Conservation (phyloP, 1,284 basidiomycete genomes). For the Pyrrhoderma noxium region DNA sequence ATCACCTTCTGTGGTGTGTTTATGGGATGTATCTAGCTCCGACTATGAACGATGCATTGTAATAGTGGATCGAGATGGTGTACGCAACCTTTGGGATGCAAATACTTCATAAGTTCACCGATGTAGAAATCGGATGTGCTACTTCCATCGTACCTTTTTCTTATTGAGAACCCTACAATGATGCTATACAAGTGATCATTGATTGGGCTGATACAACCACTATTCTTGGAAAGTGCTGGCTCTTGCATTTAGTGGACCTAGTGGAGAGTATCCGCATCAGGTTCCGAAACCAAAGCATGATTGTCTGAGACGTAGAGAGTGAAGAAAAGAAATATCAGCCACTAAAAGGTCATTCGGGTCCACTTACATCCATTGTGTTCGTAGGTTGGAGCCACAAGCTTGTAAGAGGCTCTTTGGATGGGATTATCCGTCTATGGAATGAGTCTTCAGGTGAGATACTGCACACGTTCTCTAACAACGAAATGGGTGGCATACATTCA, state of each 20-base stretch:
- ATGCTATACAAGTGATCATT: no score
- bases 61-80: no score
- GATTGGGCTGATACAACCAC: no score
- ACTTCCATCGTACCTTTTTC: no score
- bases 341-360: background rate
- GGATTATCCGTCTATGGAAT: constrained; percentile 1
- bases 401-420: background rate
- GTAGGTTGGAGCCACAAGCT: background rate
- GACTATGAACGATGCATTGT: background rate
- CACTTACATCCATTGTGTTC: background rate
- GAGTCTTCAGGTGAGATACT: background rate
- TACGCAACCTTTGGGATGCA: no score
- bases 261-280: background rate
- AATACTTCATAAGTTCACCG: no score
- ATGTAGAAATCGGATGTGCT: no score
- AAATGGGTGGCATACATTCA: background rate
- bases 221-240: no score
- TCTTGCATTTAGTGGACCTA: no score
- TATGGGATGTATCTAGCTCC: background rate
- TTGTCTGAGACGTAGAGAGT: background rate
- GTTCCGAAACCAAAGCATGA: background rate
- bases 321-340: background rate
- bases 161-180: no score
- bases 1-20: background rate
- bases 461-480: background rate